Base-by-base conservation (phyloP, 2,329 filamentous ascomycete species). In the Fusarium dlaminii region DNA sequence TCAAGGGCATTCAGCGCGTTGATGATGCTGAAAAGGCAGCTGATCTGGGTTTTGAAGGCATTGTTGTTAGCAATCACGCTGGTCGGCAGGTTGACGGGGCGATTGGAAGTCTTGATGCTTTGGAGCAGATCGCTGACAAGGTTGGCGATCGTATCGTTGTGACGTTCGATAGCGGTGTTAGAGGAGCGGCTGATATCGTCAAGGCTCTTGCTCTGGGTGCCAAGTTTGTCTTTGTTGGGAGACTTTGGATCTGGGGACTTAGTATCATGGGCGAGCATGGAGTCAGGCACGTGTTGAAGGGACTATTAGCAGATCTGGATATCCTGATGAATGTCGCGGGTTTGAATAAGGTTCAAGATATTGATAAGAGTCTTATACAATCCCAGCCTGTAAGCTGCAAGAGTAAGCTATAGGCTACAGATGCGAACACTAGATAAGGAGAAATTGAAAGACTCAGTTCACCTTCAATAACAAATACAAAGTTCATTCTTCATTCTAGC, bases 251-350 rank as follows among this genome's bases (percentile, higher is more conserved):
- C 2, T 73, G 70, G 52, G 68, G 68, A 1, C 39, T 68, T 6
- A 63, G 58, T 20, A 51, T 72, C 18, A 63, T 70, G n/a, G 68
- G 70, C 8, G 68, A 72, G 22, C 57, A 72, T 29, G 68, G 68
- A 4, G 70, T 72, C 0, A 42, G 68, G 3, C 55, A 72, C 20
- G 68, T 72, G 8, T 20, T 67, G 15, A 67, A 65, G 27, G 51
- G 64, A 8, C 37, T 67, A 2, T 34, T 67, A 17, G 64, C 60
- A 5, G 60, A 67, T 32, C 4, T 67, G 27, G 64, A 67, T 29
- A 65, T 65, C 12, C n/a, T 58, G 0, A 67, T 67, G 60, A 67
- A 67, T 14, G 60, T 67, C 10, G 51, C 45, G 3, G 60, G 64
- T 13, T 14, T 66, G 7, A 66, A 59, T 0, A 67, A 36, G 36